A percentile compares a stretch with the other conserved stretches of the same genome.
Evolutionary conservation across 1,284 basidiomycete genomes (phyloP).

Genomic region (Ustilago xerochloae): DNA sequence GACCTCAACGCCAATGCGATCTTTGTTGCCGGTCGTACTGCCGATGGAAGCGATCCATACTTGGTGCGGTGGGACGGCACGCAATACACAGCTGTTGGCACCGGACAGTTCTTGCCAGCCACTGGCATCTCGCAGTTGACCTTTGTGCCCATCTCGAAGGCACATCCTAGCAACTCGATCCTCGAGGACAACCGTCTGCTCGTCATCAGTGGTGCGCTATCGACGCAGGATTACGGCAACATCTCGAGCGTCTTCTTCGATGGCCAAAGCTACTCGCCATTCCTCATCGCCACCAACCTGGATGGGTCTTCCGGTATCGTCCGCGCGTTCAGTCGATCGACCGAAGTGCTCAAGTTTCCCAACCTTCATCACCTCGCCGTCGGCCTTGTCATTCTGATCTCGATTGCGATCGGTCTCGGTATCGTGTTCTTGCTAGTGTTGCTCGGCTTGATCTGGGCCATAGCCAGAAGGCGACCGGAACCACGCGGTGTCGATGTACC

Average conservation of each 20-base stretch:
- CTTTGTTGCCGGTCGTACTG: slow-evolving; percentile 82
- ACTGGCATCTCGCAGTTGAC: slow-evolving; percentile 83
- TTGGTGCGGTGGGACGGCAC: slow-evolving; percentile 59
- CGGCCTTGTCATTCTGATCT: slow-evolving; percentile 94
- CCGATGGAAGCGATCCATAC: slow-evolving; percentile 50
- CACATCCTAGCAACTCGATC: slow-evolving; percentile 77
- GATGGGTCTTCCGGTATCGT: slow-evolving; percentile 80
- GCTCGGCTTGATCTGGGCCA: slow-evolving; percentile 87
- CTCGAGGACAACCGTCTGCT: slow-evolving; percentile 89
- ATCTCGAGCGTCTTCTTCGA: slow-evolving; percentile 81
- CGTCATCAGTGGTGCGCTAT: slow-evolving; percentile 83
- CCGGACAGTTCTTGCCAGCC: slow-evolving; percentile 70
- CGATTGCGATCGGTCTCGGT: slow-evolving; percentile 94
- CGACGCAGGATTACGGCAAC: slow-evolving; percentile 76
- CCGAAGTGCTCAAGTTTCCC: slow-evolving; percentile 67
- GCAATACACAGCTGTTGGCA: slow-evolving; percentile 31
- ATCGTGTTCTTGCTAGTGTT: slow-evolving; percentile 91
- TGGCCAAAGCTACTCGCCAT: slow-evolving; percentile 84
- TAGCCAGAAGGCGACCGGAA: slow-evolving; percentile 76
- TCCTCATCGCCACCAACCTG: slow-evolving; percentile 78
- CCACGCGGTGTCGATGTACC: slow-evolving; percentile 44
- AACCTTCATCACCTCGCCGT: slow-evolving; percentile 74
- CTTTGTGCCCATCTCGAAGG: slow-evolving; percentile 83
- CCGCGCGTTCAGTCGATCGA: slow-evolving; percentile 78
- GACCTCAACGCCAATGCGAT: slow-evolving; percentile 82